Evolutionary conservation across 495 filamentous ascomycete genomes (phyloP), one percentile per base, ranked within the genome.

Genomic region (Penicillium cinerascens): DNA sequence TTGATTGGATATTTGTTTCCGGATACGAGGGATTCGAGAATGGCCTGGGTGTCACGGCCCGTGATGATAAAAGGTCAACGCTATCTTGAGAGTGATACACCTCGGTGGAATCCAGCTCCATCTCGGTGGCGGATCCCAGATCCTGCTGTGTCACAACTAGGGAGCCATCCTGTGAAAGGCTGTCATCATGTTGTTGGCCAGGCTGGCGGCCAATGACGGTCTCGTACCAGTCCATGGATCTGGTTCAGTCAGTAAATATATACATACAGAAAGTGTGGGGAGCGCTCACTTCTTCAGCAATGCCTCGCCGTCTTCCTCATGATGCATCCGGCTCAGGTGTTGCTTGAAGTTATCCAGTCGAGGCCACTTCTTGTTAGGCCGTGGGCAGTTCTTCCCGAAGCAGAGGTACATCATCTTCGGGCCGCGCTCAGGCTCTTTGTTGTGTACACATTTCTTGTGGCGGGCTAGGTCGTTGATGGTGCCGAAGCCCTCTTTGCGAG

Each of bases 331-430:
- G 50, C 78, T 79, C 40, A 95, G 76, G 59, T 98, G 93, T 49
- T 87, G 85, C 61, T 84, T 85, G 69, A 97, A 98, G 57, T 98
- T 98, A 67, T 98, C 93, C 45, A 87, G 67, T 7, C 93, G 82
- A 9, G 89, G 91, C 89, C 92, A 97, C 39, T 78, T 74, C 70
- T 97, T 97, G 16, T 78, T 72, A 47, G 81, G 84, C 18, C 78
- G 82, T 23, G 75, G 76, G 58, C 92, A 95, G 44, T 72, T 64
- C 41, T 69, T 77, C 6, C 86, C 76, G 49, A 74, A 72, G 61
- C 91, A 96, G 54, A 79, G 78, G 54, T 82, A 96, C 16, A 77
- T 79, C 57, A 84, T 81, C 27, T 77, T 78, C 39, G 71, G 67
- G 9, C 68, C 73, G 13, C 78, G 78, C 70, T 65, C 69, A 42